Evolutionary conservation across 2,329 filamentous ascomycete genomes (phyloP).

Genomic region (Alternaria dauci): DNA sequence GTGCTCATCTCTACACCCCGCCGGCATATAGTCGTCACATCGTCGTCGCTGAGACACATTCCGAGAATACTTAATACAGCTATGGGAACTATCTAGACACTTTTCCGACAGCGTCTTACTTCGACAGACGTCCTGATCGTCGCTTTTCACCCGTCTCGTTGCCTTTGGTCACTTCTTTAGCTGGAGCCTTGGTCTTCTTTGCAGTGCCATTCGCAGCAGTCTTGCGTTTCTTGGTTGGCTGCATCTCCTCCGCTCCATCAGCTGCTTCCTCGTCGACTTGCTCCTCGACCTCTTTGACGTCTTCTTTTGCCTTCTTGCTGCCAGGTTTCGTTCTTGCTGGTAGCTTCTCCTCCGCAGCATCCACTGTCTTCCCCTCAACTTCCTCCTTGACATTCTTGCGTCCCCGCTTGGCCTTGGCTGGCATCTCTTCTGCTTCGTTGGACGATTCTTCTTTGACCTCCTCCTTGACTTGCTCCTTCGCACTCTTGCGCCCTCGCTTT

Average conservation of each 20-base stretch:
- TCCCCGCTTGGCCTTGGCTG: conserved; percentile 29
- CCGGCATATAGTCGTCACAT: not conserved
- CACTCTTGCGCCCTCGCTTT: conserved; percentile 35
- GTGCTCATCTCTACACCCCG: conserved; percentile 23
- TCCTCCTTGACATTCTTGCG: conserved; percentile 33
- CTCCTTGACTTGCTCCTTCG: conserved; percentile 32
- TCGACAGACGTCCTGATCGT: conserved; percentile 36
- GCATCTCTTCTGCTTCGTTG: conserved; percentile 8
- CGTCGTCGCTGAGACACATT: not conserved
- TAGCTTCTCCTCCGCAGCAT: conserved; percentile 31
- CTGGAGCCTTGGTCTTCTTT: conserved; percentile 22
- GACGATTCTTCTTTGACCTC: conserved; percentile 29
- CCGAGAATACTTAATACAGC: not conserved
- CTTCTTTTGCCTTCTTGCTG: conserved; percentile 23
- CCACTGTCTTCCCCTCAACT: conserved; percentile 31
- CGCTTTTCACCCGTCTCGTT: conserved; percentile 28
- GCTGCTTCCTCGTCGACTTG: conserved; percentile 31
- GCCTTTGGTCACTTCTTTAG: conserved; percentile 18
- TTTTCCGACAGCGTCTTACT: conserved; percentile 3
- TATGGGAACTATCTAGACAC: not conserved
- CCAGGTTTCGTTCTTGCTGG: conserved; percentile 18
- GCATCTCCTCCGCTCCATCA: conserved; percentile 35
- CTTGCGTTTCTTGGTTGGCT: conserved; percentile 40
- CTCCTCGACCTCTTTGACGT: conserved; percentile 26
- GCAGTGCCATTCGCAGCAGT: conserved; percentile 17